Evolutionary conservation across 768 basidiomycete species (phyloP).

Genomic region (Paxillus ammoniavirescens): DNA sequence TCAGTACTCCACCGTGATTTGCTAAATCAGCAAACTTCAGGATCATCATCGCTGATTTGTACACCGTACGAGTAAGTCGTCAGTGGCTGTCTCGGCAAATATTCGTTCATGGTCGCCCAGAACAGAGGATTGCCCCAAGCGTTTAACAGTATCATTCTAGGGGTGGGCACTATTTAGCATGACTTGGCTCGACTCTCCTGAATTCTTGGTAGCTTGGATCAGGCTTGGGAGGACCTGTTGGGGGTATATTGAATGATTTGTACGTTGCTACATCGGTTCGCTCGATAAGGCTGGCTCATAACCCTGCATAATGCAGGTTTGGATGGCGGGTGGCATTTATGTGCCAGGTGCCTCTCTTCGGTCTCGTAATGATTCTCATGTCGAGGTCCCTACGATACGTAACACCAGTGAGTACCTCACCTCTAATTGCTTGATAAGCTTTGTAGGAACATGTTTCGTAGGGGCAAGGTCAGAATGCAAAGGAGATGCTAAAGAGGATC

Average conservation of each 20-base stretch:
- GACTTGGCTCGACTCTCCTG: neutral
- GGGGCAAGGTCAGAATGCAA: conserved; percentile 9
- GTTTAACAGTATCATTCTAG: conserved; percentile 34
- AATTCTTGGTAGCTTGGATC: conserved; percentile 16
- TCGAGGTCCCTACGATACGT: conserved; percentile 5
- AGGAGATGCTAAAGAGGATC: conserved; percentile 8
- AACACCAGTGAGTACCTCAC: conserved; percentile 5
- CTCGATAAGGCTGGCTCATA: neutral
- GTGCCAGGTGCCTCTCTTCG: conserved; percentile 8
- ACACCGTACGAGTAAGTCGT: conserved; percentile 13
- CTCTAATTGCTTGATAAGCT: neutral
- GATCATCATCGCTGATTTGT: conserved; percentile 23
- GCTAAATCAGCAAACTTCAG: conserved; percentile 4
- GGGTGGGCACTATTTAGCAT: conserved; percentile 7
- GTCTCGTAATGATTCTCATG: conserved; percentile 1
- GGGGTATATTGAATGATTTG: conserved; percentile 20
- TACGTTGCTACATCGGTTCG: neutral
- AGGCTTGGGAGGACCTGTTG: conserved; percentile 23
- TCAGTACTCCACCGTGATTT: neutral
- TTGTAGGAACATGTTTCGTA: neutral
- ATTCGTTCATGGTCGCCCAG: neutral
- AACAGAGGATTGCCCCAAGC: conserved; percentile 36
- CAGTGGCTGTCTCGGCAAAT: neutral
- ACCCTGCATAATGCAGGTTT: conserved; percentile 2
- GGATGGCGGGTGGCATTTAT: conserved; percentile 19